Conservation (phyloP, 202 grass and related monocot genomes). For the Carex arenaria region DNA sequence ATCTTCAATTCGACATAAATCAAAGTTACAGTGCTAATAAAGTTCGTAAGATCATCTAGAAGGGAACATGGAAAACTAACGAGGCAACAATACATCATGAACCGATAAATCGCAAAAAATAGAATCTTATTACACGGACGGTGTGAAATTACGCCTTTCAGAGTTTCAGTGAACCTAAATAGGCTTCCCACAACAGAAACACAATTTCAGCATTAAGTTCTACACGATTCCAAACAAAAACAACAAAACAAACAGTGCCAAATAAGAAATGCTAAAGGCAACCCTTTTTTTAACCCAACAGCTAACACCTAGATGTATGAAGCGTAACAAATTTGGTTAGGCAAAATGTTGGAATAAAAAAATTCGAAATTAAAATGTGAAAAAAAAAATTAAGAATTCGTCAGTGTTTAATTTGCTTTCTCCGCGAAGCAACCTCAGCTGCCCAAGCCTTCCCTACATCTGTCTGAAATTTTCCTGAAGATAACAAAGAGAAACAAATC, state of each 20-base stretch:
- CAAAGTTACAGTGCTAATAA: neutral
- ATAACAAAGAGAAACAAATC: neutral
- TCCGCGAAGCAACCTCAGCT: constrained; percentile 72
- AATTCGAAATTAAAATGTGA: neutral
- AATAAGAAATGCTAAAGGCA: neutral
- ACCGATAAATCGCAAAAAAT: neutral
- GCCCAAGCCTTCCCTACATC: constrained; percentile 95
- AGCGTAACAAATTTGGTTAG: constrained; percentile 14
- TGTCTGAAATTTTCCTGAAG: constrained; percentile 89
- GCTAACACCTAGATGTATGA: neutral
- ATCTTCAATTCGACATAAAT: neutral
- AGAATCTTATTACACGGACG: neutral
- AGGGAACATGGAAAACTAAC: neutral
- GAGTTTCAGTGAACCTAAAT: neutral
- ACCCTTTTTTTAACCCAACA: neutral
- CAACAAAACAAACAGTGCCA: neutral
- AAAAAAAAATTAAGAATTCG: neutral
- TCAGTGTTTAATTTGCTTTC: constrained; percentile 41
- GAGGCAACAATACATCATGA: neutral
- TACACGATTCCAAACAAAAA: neutral
- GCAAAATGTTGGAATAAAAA: neutral
- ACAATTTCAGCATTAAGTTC: neutral
- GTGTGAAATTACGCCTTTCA: neutral
- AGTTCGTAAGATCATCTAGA: neutral
- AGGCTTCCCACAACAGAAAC: neutral